Percentiles rank a stretch among this genome's conserved stretches.
These are phyloP conservation scores for Fusarium citri DNA, from an alignment of 2,329 filamentous ascomycete genomes.

Conservation along the genomic window DNA sequence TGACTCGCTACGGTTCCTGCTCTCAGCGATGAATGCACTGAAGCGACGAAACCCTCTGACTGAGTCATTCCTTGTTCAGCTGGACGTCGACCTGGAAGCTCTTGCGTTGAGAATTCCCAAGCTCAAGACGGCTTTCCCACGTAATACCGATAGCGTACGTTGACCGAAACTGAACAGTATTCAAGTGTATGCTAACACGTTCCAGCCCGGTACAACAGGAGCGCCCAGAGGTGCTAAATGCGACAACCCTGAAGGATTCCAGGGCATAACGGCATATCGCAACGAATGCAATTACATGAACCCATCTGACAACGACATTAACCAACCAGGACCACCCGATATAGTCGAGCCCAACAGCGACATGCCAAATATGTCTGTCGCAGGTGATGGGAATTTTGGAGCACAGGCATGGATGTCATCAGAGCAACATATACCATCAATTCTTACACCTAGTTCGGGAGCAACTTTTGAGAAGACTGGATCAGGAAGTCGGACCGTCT, in stretches of 20 bases:
- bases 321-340: slow-evolving; percentile 51
- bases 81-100: slow-evolving; percentile 90
- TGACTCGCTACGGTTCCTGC: slow-evolving; percentile 88
- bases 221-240: slow-evolving; percentile 45
- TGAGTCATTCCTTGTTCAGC: slow-evolving; percentile 92
- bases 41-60: slow-evolving; percentile 91
- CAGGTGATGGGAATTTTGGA: slow-evolving; percentile 46
- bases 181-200: slow-evolving; percentile 36
- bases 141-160: slow-evolving; percentile 64
- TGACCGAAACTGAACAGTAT: neutral
- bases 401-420: slow-evolving; percentile 54
- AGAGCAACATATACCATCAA: slow-evolving; percentile 54
- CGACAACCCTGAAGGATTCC: slow-evolving; percentile 52
- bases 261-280: slow-evolving; percentile 58
- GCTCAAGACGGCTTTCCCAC: slow-evolving; percentile 66
- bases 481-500: slow-evolving; percentile 44
- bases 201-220: slow-evolving; percentile 46
- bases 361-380: slow-evolving; percentile 37
- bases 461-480: slow-evolving; percentile 51
- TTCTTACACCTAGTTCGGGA: slow-evolving; percentile 51
- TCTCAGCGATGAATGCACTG: slow-evolving; percentile 89
- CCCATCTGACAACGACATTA: slow-evolving; percentile 54
- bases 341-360: slow-evolving; percentile 53
- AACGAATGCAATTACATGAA: slow-evolving; percentile 60
- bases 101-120: slow-evolving; percentile 72